phyloP scores from a whole-genome alignment of 495 filamentous ascomycete genomes.

The Hyaloscypha bicolor region DNA sequence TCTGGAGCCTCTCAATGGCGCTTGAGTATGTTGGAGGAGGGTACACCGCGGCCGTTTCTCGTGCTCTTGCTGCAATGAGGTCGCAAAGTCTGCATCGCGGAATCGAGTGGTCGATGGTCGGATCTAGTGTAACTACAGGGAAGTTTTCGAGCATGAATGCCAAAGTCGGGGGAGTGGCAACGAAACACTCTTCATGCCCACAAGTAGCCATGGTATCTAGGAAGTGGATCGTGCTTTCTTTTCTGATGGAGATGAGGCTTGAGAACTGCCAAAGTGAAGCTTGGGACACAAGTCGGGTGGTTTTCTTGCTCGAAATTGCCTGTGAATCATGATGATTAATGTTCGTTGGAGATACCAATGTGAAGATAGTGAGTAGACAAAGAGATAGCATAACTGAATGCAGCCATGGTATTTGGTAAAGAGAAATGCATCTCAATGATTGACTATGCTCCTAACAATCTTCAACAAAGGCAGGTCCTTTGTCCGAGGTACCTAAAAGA shows the following conservation, averaged over 20 bases:
- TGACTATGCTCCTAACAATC: neutral
- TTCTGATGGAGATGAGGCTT: slow-evolving; percentile 9
- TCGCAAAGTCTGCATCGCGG: slow-evolving; percentile 34
- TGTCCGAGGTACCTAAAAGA: neutral
- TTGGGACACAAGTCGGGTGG: neutral
- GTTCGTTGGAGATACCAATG: neutral
- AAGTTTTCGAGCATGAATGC: slow-evolving; percentile 38
- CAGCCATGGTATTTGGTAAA: neutral
- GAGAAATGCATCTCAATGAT: neutral
- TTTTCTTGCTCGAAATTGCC: neutral
- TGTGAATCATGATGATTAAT: neutral
- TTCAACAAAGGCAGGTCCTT: neutral
- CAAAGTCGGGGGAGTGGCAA: slow-evolving; percentile 36
- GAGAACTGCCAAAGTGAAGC: neutral
- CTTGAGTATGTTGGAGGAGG: neutral
- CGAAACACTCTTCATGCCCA: slow-evolving; percentile 22
- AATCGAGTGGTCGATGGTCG: slow-evolving; percentile 23
- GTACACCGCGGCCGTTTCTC: neutral
- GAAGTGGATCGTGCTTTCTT: slow-evolving; percentile 35
- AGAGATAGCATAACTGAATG: neutral
- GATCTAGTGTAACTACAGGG: slow-evolving; percentile 19
- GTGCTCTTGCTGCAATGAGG: slow-evolving; percentile 12
- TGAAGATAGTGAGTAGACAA: neutral
- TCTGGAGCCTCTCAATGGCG: neutral
- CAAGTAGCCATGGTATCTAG: slow-evolving; percentile 19